These are phyloP conservation scores for Ambrosiella beaveri DNA, from an alignment of 2,329 filamentous ascomycete genomes.

Conservation along the genomic window DNA sequence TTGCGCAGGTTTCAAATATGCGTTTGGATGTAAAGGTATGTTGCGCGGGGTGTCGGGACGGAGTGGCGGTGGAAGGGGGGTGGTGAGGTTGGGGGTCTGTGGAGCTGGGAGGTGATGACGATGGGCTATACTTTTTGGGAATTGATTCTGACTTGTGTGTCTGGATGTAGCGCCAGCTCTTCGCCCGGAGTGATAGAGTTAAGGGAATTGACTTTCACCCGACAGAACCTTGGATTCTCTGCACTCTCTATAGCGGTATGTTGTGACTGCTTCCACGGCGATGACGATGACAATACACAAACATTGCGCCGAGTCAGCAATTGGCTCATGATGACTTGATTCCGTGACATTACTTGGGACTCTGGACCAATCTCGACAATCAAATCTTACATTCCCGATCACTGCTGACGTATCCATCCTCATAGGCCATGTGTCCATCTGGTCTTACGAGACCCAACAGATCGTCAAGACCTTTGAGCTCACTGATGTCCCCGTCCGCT, in stretches of 20 bases:
- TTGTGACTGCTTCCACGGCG: background rate
- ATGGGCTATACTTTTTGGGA: background rate
- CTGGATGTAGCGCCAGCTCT: slow-evolving; percentile 26
- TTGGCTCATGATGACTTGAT: too few relatives aligned
- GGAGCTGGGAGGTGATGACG: background rate
- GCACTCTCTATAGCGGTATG: slow-evolving; percentile 87
- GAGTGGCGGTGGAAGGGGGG: background rate
- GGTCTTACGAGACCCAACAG: slow-evolving; percentile 92
- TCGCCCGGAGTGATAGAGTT: slow-evolving; percentile 80
- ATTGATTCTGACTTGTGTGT: background rate
- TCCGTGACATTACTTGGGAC: too few relatives aligned
- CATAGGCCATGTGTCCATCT: slow-evolving; percentile 91
- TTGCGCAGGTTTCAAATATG: slow-evolving; percentile 12
- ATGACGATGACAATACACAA: background rate
- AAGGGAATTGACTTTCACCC: slow-evolving; percentile 97
- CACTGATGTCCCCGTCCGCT: slow-evolving; percentile 92
- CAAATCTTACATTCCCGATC: too few relatives aligned
- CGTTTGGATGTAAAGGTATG: slow-evolving; percentile 15
- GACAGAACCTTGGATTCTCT: slow-evolving; percentile 90
- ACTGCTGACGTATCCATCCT: background rate
- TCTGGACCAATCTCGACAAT: too few relatives aligned
- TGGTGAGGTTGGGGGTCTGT: background rate
- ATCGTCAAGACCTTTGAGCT: slow-evolving; percentile 99
- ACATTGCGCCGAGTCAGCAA: too few relatives aligned
- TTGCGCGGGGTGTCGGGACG: background rate